A percentile compares a stretch with the other conserved stretches of the same genome.
Evolutionary conservation across 192 early-diverging fungal genomes (phyloP).

Genomic region (Spizellomyces punctatus): DNA sequence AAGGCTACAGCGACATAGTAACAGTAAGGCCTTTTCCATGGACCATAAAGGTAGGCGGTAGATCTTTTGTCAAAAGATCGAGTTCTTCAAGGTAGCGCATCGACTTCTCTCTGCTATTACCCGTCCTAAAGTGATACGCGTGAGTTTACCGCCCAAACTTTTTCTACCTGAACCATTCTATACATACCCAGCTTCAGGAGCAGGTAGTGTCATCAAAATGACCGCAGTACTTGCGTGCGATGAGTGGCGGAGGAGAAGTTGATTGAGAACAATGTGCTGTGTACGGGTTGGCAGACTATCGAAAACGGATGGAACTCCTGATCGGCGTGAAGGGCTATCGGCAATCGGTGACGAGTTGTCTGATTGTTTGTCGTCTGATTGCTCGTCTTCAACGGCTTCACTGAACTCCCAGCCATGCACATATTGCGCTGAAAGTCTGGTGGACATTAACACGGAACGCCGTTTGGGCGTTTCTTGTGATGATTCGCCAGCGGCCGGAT

Average conservation of each 20-base stretch:
- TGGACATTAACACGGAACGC: slow-evolving; percentile 11
- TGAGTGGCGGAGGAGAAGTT: slow-evolving; percentile 14
- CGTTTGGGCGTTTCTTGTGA: not conserved
- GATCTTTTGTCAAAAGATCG: slow-evolving; percentile 12
- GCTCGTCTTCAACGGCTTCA: not conserved
- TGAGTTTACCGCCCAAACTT: not conserved
- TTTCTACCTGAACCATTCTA: not conserved
- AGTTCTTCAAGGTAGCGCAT: slow-evolving; percentile 15
- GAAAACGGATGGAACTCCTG: slow-evolving; percentile 2
- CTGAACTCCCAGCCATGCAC: slow-evolving; percentile 1
- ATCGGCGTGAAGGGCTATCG: not conserved
- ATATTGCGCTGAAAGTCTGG: slow-evolving; percentile 10
- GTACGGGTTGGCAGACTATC: slow-evolving; percentile 20
- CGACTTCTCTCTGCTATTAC: not conserved
- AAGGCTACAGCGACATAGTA: slow-evolving; percentile 12
- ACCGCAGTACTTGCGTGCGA: slow-evolving; percentile 11
- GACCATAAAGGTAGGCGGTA: slow-evolving; percentile 15
- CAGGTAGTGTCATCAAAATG: slow-evolving; percentile 24
- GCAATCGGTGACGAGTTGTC: not conserved
- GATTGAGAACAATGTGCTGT: slow-evolving; percentile 21
- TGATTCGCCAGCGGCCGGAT: too few species aligned
- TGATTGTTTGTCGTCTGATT: not conserved
- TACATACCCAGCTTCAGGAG: slow-evolving; percentile 6
- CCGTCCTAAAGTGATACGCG: slow-evolving; percentile 8
- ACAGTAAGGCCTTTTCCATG: slow-evolving; percentile 30